Conservation (phyloP, 768 basidiomycete species). For the Jaapia argillacea region DNA sequence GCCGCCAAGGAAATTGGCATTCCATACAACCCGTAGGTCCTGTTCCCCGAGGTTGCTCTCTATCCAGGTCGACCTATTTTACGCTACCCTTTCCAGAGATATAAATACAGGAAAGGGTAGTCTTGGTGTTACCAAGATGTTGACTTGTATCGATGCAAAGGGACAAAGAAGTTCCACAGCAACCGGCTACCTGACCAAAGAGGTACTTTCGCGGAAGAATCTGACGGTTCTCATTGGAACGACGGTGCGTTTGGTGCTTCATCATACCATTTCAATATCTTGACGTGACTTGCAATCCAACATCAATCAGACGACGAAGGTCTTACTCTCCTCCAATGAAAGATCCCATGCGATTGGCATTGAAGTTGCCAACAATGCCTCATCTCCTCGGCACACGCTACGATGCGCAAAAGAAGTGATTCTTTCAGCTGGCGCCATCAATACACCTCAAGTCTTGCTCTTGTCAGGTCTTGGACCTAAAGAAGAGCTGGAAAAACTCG, state of each 20-base stretch:
- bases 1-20: constrained; percentile 42
- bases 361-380: constrained; percentile 37
- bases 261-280: not conserved
- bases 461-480: constrained; percentile 75
- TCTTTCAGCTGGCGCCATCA: constrained; percentile 48
- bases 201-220: constrained; percentile 56
- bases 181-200: constrained; percentile 53
- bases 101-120: constrained; percentile 47
- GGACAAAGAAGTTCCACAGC: constrained; percentile 52
- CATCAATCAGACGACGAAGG: constrained; percentile 5
- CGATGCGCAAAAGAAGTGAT: constrained; percentile 50
- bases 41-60: too few species aligned
- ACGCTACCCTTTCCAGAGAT: too few species aligned
- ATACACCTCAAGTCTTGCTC: constrained; percentile 59
- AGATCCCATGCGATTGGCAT: constrained; percentile 45
- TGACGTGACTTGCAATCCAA: not conserved
- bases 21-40: constrained; percentile 35
- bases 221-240: constrained; percentile 50
- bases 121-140: constrained; percentile 49
- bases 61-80: too few species aligned
- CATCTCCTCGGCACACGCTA: constrained; percentile 31
- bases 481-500: constrained; percentile 37
- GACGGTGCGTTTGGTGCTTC: constrained; percentile 39
- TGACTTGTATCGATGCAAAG: constrained; percentile 11
- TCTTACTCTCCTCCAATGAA: constrained; percentile 34